Evolutionary conservation across 768 basidiomycete species (phyloP), one percentile per base, ranked within the genome.

Genomic region (Psilocybe tampanensis): DNA sequence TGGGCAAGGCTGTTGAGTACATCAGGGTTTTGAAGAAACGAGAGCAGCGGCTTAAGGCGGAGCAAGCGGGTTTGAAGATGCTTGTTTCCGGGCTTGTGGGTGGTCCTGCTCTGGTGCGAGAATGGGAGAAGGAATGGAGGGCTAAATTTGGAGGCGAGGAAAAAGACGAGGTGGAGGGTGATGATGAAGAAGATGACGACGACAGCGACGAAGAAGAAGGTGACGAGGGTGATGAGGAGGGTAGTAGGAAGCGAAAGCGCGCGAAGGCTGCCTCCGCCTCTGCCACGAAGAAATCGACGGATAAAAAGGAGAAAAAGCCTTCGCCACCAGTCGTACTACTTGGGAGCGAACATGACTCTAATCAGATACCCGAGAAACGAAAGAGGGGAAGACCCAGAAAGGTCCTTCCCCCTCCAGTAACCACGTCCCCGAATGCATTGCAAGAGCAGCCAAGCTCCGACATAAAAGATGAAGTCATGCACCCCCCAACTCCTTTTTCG

Each of bases 1-100:
- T 95, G 9, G 92, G 89, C 33, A 95, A 95, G 60, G 92, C 92
- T 0, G 90, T 91, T 9, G 94, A 95, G 70, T 95, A 95, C 68
- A 95, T 95, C 58, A 87, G 89, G 8, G 93, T 94, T 4, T 69
- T 95, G 36, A 95, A 95, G 74, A 83, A 82, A 63, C 80, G 94
- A 18, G 94, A 94, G 67, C 61, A 62, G 2, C 80, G 92, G 33
- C 76, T 95, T 26, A 83, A 78, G 58, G 82, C 86, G 2, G 92
- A 94, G 71, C 89, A 90, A 59, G 83, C 82, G 1, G 94, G 92
- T 1, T 70, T 94, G 29, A 87, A 87, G 64, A 73, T 82, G 1
- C 79, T 95, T 36, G 69, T 94, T 9, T 72, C 74, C 23, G 86
- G 89, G 0, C 83, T 94, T 19, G 89, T 92, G 0, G 86, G 90